A percentile compares a stretch with the other conserved stretches of the same genome.
Conservation (phyloP, 1,284 basidiomycete genomes). For the Pseudozyma pruni region DNA sequence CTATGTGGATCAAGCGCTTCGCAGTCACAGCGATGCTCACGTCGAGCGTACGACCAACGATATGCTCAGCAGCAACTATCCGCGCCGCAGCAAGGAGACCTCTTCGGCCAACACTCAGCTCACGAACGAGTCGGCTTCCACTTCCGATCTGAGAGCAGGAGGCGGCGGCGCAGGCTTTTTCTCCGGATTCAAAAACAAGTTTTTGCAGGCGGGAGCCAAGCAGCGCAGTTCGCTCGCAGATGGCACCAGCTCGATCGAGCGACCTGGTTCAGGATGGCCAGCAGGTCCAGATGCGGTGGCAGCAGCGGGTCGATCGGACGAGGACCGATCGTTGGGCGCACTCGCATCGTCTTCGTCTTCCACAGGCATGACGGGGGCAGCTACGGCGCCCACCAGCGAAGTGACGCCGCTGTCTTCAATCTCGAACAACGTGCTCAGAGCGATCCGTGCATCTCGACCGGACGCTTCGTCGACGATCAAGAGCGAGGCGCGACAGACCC, state of each 20-base stretch:
- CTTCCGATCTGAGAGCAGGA: slow-evolving; percentile 4
- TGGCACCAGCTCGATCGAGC: slow-evolving; percentile 58
- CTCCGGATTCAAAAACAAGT: slow-evolving; percentile 46
- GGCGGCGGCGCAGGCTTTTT: slow-evolving; percentile 41
- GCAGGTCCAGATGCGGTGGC: slow-evolving; percentile 21
- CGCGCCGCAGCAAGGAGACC: slow-evolving; percentile 41
- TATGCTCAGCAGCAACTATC: slow-evolving; percentile 59
- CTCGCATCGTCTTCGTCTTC: slow-evolving; percentile 5
- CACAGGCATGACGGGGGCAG: slow-evolving; percentile 10
- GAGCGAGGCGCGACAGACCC: slow-evolving; percentile 62
- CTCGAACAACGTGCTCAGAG: slow-evolving; percentile 65
- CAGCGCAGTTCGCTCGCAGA: slow-evolving; percentile 54
- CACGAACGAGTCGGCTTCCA: slow-evolving; percentile 9
- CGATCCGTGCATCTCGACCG: slow-evolving; percentile 68
- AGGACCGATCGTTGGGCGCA: slow-evolving; percentile 29
- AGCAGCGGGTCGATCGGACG: slow-evolving; percentile 32
- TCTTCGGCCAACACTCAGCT: slow-evolving; percentile 17
- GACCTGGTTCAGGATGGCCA: slow-evolving; percentile 21
- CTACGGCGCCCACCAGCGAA: slow-evolving; percentile 41
- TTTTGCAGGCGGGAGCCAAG: slow-evolving; percentile 27
- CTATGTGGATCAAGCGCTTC: slow-evolving; percentile 58
- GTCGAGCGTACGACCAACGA: slow-evolving; percentile 64
- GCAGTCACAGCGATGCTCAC: slow-evolving; percentile 56
- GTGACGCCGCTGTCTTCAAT: slow-evolving; percentile 67
- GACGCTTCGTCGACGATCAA: slow-evolving; percentile 66